phyloP scores from a whole-genome alignment of 306 rosid species.

The Purshia tridentata region DNA sequence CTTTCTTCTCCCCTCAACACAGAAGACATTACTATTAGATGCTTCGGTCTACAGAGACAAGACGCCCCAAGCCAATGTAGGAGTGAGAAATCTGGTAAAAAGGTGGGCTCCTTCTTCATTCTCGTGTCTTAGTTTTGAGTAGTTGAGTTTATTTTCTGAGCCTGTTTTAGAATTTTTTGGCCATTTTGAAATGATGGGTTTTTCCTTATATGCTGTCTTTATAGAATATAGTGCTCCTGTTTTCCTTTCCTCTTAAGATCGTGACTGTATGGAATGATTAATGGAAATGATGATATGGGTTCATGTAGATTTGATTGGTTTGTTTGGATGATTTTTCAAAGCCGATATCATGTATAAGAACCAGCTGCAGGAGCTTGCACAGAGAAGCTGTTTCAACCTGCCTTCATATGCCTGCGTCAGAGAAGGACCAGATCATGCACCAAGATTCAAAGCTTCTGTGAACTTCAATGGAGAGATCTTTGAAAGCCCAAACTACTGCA shows the following conservation, averaged over 20 bases:
- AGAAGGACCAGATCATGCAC: constrained; percentile 37
- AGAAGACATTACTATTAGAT: not conserved
- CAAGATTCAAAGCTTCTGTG: constrained; percentile 37
- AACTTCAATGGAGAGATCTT: constrained; percentile 38
- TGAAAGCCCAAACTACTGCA: constrained; percentile 25
- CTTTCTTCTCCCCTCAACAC: not conserved
- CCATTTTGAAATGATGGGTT: not conserved
- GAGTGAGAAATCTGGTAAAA: constrained; percentile 4
- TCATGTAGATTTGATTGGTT: not conserved
- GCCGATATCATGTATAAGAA: constrained; percentile 27
- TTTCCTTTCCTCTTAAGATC: too few species aligned
- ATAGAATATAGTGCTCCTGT: too few species aligned
- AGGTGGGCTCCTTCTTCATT: not conserved
- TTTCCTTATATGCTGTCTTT: not conserved
- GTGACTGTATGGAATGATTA: not conserved
- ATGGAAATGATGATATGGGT: not conserved
- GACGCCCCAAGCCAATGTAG: constrained; percentile 9
- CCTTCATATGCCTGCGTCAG: constrained; percentile 35
- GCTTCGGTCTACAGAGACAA: not conserved
- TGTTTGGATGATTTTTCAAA: not conserved
- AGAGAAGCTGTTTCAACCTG: constrained; percentile 41
- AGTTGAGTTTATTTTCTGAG: not conserved
- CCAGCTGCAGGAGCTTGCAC: constrained; percentile 38
- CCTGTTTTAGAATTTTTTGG: not conserved
- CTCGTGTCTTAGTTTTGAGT: not conserved